Base-by-base conservation (phyloP, 805 yeast genomes). In the Lachancea cidri region DNA sequence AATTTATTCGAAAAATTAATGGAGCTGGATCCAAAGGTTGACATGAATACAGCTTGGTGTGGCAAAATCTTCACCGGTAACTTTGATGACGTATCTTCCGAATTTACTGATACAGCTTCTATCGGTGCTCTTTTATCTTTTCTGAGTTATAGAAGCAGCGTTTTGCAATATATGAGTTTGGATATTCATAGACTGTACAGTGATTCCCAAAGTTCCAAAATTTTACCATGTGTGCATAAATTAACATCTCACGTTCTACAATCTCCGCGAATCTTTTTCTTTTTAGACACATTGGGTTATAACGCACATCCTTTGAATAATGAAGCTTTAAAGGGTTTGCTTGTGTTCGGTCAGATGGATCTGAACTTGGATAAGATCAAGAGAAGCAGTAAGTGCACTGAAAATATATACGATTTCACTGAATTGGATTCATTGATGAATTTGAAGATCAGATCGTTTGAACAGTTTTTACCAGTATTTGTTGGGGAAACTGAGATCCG, bases 261-360 rank as follows among this genome's bases (percentile, higher is more conserved):
- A 1, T 73, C 87, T 0, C 82, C 91, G 0, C 80, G 77, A 45
- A 66, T 86, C 1, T 67, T 87, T 41, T 74, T 80, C 25, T 79
- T 83, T 44, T 67, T 89, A 52, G 95, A 86, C 60, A 67, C 82
- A 4, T 62, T 85, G 38, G 85, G 83, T 52, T 79, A 73, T 38
- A 66, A 73, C 41, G 74, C 73, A 17, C 70, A 67, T 39, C 66
- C 68, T 14, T 62, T 68, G 19, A 48, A 50, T 4, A 39, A 36
- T 18, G 49, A 52, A 8, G 13, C 51, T 25, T 40, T 51, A 5
- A 49, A 52, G 17, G 38, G 38, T 6, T 42, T 56, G 39, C 48
- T 52, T 4, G 40, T 58, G 13, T 69, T 72, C 42, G 53, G 59
- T 1, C 52, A 52, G 17, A 62, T 71, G 36, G 69, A 71, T 41